These are phyloP conservation scores for Dalechampia spathulata DNA, from an alignment of 441 rosid species.

Conservation along the genomic window DNA sequence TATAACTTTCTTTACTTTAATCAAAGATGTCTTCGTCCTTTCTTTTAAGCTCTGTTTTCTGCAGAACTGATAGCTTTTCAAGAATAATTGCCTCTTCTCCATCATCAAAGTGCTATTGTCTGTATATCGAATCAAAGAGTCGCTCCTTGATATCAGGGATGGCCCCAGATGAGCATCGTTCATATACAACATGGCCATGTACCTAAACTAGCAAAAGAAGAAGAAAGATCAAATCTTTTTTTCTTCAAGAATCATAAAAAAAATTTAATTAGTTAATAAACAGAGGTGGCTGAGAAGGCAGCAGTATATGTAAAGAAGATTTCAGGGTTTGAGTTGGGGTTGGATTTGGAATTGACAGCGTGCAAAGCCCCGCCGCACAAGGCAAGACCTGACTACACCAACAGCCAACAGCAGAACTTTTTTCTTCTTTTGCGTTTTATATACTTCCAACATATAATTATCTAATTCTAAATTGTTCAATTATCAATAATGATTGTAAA, in stretches of 20 bases:
- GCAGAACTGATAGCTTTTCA: slow-evolving; percentile 75
- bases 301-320: neutral
- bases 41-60: slow-evolving; percentile 45
- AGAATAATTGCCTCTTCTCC: slow-evolving; percentile 76
- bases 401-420: too few species aligned
- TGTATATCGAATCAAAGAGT: slow-evolving; percentile 7
- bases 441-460: slow-evolving; percentile 2
- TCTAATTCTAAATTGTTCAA: too few species aligned
- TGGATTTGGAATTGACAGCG: neutral
- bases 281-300: neutral
- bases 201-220: too few species aligned
- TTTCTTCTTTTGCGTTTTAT: slow-evolving; percentile 1
- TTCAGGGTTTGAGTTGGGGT: neutral
- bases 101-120: slow-evolving; percentile 29
- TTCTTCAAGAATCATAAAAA: neutral
- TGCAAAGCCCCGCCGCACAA: too few species aligned
- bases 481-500: too few species aligned
- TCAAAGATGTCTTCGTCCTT: slow-evolving; percentile 37
- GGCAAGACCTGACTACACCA: too few species aligned
- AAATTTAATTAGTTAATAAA: too few species aligned
- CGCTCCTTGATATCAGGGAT: slow-evolving; percentile 9
- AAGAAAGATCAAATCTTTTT: neutral
- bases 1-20: slow-evolving; percentile 36
- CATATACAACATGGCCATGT: slow-evolving; percentile 15
- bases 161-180: slow-evolving; percentile 6